Evolutionary conservation across 1,139 yeast genomes (phyloP).

Genomic region (Yamadazyma trypodendri): DNA sequence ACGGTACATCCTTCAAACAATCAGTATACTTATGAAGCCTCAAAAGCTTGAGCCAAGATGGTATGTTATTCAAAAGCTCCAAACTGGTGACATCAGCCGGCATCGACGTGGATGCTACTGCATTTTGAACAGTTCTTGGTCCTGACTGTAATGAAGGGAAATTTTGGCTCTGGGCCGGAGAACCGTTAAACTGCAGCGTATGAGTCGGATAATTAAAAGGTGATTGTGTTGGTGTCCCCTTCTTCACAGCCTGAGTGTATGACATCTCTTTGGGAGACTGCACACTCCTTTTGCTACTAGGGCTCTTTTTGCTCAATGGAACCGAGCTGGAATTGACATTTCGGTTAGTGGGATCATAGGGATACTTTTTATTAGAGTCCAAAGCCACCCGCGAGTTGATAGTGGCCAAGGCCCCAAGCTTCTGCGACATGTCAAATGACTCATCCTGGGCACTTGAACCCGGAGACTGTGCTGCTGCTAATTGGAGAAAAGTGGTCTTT

Average conservation of each 20-base stretch:
- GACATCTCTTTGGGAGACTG: constrained; percentile 3
- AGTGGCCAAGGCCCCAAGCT: constrained; percentile 63
- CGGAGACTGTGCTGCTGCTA: constrained; percentile 34
- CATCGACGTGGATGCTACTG: constrained; percentile 36
- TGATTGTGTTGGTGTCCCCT: constrained; percentile 5
- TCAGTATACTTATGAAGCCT: constrained; percentile 93
- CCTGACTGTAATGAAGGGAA: too few relatives aligned
- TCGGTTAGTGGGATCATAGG: constrained; percentile 35
- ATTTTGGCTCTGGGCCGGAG: not conserved
- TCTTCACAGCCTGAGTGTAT: not conserved
- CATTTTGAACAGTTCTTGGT: not conserved
- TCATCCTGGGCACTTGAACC: constrained; percentile 14
- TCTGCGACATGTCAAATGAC: constrained; percentile 42
- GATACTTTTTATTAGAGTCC: constrained; percentile 49
- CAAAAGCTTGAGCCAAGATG: constrained; percentile 87
- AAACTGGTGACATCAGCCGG: constrained; percentile 66
- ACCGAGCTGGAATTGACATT: constrained; percentile 39
- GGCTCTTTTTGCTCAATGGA: constrained; percentile 25
- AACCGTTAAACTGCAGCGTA: too few relatives aligned
- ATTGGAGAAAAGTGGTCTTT: constrained; percentile 45
- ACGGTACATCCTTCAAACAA: constrained; percentile 67
- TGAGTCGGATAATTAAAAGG: constrained; percentile 24
- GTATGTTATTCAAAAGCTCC: constrained; percentile 70
- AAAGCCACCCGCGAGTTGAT: constrained; percentile 60
- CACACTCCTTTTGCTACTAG: constrained; percentile 13